Percentiles rank a stretch among this genome's conserved stretches.
These are phyloP conservation scores for Epichloe sp. DNA, from an alignment of 2,329 filamentous ascomycete genomes.

Conservation along the genomic window DNA sequence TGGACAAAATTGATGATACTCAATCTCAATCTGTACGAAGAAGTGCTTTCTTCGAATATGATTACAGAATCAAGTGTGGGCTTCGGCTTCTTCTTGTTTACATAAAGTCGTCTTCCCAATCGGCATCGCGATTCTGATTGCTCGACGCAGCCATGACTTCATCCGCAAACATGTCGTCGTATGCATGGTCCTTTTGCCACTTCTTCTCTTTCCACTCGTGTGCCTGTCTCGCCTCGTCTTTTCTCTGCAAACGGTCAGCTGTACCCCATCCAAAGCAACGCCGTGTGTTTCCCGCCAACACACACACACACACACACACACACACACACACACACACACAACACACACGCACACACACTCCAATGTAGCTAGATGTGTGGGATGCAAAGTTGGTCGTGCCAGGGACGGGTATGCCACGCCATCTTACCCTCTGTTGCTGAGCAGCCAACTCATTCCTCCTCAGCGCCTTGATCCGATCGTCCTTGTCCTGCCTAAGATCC, in stretches of 20 bases:
- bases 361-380: not conserved
- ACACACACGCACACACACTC: no score
- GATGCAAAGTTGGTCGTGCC: not conserved
- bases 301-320: no score
- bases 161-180: slow-evolving; percentile 81
- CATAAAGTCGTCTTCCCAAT: slow-evolving; percentile 92
- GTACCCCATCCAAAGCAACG: no score
- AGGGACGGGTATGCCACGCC: no score
- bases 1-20: not conserved
- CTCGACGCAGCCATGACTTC: slow-evolving; percentile 64
- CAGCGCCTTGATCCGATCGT: slow-evolving; percentile 59
- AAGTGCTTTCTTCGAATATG: not conserved
- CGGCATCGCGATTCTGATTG: slow-evolving; percentile 69
- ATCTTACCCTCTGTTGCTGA: slow-evolving; percentile 43
- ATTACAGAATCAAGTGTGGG: not conserved
- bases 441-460: slow-evolving; percentile 57
- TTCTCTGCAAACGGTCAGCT: slow-evolving; percentile 39
- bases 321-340: no score
- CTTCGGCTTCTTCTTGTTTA: slow-evolving; percentile 22
- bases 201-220: slow-evolving; percentile 82
- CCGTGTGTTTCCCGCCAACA: no score
- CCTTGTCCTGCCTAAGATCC: slow-evolving; percentile 70
- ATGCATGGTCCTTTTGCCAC: slow-evolving; percentile 90
- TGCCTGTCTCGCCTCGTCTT: slow-evolving; percentile 58
- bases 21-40: not conserved